Base-by-base conservation (phyloP, 1,284 basidiomycete species). In the Leccinum angustisporum region DNA sequence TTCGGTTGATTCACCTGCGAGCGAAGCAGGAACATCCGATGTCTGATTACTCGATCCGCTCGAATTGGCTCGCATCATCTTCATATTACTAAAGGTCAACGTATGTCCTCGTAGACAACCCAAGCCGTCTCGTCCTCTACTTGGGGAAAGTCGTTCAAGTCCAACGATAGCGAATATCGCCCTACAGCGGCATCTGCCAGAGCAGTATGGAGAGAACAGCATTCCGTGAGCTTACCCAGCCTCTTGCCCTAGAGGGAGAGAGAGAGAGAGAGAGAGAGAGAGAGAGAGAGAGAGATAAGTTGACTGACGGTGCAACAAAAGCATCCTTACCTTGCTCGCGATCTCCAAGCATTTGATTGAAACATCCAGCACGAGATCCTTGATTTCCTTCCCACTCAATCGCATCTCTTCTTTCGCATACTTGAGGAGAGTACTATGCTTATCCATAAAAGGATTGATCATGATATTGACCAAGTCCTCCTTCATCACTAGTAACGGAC, bases 401-500 rank as follows among this genome's bases (percentile, higher is more conserved):
- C 75, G 77, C 67, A 83, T 78, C 31, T 77, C 72, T 21, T 78
- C 77, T 62, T 77, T 79, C 34, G 84, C 85, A 65, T 84, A 91
- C 21, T 48, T 82, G n/a, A 90, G 70, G 36, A 80, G 74, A 36
- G 72, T 63, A 21, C 21, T 21, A 70, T 80, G 83, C 59, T 80
- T 79, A 67, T 90, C 88, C 54, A 89, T 80, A 68, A 90, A 90
- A 33, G 88, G 87, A 71, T 84, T 90, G 58, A 84, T 72, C 58
- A 91, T 79, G 53, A 90, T 77, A 67, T 85, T 82, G 61, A 82
- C 77, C 46, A 87, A 76, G 72, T 91, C 90, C 57, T 78, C 75
- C 65, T 76, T 78, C 55, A 81, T 83, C 56, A 91, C 61, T 14
- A 86, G 87, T 2, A 77, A 75, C 31, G 90, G 72, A 30, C 79